Evolutionary conservation across 208 protist species (phyloP), one percentile per base, ranked within the genome.

Genomic region (Leishmania guyanensis): DNA sequence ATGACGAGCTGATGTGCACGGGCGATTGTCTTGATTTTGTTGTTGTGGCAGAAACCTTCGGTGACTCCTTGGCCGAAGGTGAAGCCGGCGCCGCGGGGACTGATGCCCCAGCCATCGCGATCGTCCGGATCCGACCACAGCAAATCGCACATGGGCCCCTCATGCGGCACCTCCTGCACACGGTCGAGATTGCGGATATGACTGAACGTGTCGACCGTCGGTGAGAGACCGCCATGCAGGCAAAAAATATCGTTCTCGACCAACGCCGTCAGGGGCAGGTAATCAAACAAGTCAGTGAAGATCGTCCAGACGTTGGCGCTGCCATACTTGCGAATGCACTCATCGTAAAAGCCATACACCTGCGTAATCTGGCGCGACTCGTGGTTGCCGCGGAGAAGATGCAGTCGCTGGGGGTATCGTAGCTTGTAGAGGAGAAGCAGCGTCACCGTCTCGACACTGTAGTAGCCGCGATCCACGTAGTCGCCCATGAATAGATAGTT

Each of bases 341-440:
- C 99, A 72, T 99, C 99, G 86, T 99, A 99, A 87, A 99, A 99
- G 48, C 99, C 99, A 89, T 99, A 99, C 29, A 99, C 98, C 86
- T 99, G 98, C 73, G 99, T 99, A 76, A 99, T 99, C 79, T 99
- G 98, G 5, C 99, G 90, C 2, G 95, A 99, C 85, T 99, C 99
- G 86, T 99, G 99, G 86, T 99, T 99, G 72, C 99, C 99, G 80
- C 99, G 94, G 10, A 99, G 90, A 22, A 99, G 89, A 84, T 98
- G 98, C 53, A 99, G 90, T 5, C 98, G 89, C 76, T 98, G 92
- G 10, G 98, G 98, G 83, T 99, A 99, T 62, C 98, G 94, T 26
- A 99, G 93, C 84, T 99, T 99, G 69, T 99, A 96, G 16, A 98
- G 82, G 10, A 99, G 73, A 39, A 99, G 86, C 69, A 99, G 84